These are phyloP conservation scores for Trichaptum fuscoviolaceum DNA, from an alignment of 768 basidiomycete genomes.

Conservation along the genomic window DNA sequence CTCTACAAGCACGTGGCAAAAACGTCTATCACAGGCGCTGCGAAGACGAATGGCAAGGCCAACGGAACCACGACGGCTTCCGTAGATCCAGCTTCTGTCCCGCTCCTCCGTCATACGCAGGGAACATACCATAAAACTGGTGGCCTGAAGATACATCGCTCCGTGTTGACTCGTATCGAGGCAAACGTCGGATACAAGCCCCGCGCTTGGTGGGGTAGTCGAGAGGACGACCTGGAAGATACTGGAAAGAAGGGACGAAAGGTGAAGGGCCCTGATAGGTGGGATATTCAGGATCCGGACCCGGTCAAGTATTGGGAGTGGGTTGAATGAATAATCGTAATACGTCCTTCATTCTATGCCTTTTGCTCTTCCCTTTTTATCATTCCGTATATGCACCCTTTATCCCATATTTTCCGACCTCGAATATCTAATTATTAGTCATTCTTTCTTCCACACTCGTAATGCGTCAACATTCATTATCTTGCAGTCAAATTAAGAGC, in stretches of 20 bases:
- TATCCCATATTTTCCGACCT: too few relatives aligned
- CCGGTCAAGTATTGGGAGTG: background rate
- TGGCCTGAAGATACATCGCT: constrained; percentile 13
- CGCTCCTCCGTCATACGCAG: background rate
- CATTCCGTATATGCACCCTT: too few relatives aligned
- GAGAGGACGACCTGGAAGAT: background rate
- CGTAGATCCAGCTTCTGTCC: background rate
- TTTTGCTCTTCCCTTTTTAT: too few relatives aligned
- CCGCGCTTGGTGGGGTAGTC: background rate
- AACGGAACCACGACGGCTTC: background rate
- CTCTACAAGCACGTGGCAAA: background rate
- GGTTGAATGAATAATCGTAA: background rate
- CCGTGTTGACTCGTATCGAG: constrained; percentile 14
- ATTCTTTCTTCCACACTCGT: too few relatives aligned
- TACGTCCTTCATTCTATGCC: background rate
- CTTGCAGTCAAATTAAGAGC: too few relatives aligned
- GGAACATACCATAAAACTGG: background rate
- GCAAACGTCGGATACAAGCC: background rate
- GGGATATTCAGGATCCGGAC: background rate
- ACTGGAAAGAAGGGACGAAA: background rate
- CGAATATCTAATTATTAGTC: too few relatives aligned
- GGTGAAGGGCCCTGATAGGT: background rate
- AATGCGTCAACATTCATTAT: too few relatives aligned
- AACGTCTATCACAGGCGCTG: background rate
- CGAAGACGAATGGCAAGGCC: background rate